A percentile compares a stretch with the other conserved stretches of the same genome.
Evolutionary conservation across 768 basidiomycete species (phyloP).

Genomic region (Sarcomyxa edulis): DNA sequence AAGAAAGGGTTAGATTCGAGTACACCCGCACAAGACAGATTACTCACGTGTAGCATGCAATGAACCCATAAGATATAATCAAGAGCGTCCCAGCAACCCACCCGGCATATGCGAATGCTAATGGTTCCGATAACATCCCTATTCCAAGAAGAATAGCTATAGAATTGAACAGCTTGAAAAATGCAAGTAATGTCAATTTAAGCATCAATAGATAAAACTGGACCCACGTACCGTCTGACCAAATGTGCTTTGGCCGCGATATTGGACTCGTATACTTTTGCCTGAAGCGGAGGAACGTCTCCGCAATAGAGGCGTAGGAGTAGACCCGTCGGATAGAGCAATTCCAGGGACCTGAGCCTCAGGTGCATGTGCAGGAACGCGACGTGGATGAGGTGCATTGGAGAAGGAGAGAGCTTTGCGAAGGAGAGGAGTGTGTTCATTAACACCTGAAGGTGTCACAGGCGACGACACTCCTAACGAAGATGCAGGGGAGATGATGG

Average conservation of each 20-base stretch:
- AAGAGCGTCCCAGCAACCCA: conserved; percentile 78
- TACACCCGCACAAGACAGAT: neutral
- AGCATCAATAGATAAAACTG: conserved; percentile 6
- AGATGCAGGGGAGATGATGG: too few relatives aligned
- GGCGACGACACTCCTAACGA: too few relatives aligned
- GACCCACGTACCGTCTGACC: conserved; percentile 68
- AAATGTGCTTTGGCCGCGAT: conserved; percentile 61
- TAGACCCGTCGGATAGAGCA: conserved; percentile 8
- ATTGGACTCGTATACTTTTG: conserved; percentile 23
- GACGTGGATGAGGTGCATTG: conserved; percentile 9
- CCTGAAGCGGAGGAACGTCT: conserved; percentile 28
- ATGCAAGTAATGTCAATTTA: conserved; percentile 4
- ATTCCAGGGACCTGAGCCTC: neutral
- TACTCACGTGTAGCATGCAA: conserved; percentile 88
- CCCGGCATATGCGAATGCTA: conserved; percentile 89
- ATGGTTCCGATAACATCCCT: conserved; percentile 83
- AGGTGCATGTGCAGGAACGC: conserved; percentile 1
- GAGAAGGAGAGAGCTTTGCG: conserved; percentile 27
- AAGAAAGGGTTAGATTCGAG: neutral
- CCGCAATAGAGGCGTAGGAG: conserved; percentile 16
- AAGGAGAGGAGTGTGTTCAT: conserved; percentile 28
- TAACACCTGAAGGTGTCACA: conserved; percentile 10
- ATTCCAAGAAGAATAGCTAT: conserved; percentile 84
- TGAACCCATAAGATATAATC: conserved; percentile 68
- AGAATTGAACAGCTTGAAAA: conserved; percentile 92